Percentiles rank a stretch among this genome's conserved stretches.
These are phyloP conservation scores for Cyclotella baltica DNA, from an alignment of 108 stramenopile species.

Conservation along the genomic window DNA sequence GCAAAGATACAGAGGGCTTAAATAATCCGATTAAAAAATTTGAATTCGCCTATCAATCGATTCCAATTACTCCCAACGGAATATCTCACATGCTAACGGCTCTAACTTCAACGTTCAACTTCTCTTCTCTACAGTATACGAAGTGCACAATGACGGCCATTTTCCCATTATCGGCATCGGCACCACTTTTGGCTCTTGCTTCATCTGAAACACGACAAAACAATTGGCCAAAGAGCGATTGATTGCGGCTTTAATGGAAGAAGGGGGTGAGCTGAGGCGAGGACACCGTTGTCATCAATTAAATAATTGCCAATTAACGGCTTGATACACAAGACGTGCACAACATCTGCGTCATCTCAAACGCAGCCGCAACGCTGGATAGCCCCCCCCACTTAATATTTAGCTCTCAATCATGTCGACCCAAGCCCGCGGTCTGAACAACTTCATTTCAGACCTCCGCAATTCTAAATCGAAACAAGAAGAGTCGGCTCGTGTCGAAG, in stretches of 20 bases:
- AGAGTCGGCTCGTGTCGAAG: conserved; percentile 92
- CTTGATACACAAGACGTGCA: not conserved
- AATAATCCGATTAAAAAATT: no score
- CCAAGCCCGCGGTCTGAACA: conserved; percentile 90
- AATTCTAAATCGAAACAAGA: conserved; percentile 93
- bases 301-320: no score
- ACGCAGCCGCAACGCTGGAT: not conserved
- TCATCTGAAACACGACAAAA: not conserved
- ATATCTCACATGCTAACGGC: no score
- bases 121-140: no score
- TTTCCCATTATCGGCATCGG: not conserved
- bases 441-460: conserved; percentile 92
- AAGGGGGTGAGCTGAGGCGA: not conserved
- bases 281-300: no score
- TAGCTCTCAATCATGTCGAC: conserved; percentile 81
- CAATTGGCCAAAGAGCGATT: not conserved
- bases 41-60: no score
- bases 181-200: not conserved
- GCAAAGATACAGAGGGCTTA: no score
- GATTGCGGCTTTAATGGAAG: not conserved
- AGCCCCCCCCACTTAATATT: no score
- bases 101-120: conserved; percentile 5
- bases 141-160: conserved; percentile 2
- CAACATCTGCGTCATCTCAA: not conserved
- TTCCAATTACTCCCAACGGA: no score